Evolutionary conservation across 139 green algal genomes (phyloP), one percentile per base, ranked within the genome.

Genomic region (Zygnema circumcarinatum): DNA sequence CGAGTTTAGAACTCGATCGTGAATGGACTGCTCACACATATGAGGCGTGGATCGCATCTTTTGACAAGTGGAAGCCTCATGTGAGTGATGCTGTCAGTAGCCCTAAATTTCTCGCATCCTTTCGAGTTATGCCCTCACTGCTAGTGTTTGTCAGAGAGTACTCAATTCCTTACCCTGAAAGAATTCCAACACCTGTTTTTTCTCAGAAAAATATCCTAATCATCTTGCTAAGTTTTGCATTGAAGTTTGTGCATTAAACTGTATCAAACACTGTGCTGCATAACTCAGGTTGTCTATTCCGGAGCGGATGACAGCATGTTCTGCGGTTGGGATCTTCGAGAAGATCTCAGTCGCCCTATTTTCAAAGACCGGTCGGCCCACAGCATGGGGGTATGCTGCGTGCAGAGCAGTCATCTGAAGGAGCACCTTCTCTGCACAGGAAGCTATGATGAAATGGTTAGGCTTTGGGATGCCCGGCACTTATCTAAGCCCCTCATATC

Each of bases 381-480:
- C 84, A 83, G 39, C 0, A 95, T 96, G 38, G 96, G 96, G 3
- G 96, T 98, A 36, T 97, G 93, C 88, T 97, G 93, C 86, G 93
- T 98, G 40, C 67, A 74, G 21, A 90, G 82, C 86, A 94, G 86
- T 22, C 90, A 89, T 0, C 89, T 81, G 53, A 56, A 47, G 0
- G 69, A 92, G 36, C 89, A 96, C 87, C 16, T 95, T 31, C 38
- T 96, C 2, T 90, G 88, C 21, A 98, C 95, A 0, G 96, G 96
- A 38, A 95, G 92, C 67, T 98, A 98, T 73, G 96, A 98, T 75
- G 96, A 98, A 78, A 0, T 76, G 2, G 80, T 95, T n/a, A 56
- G 96, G 33, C 35, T 92, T 2, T 92, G 86, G 87, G 89, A 92
- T 74, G 25, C 3, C 33, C 40, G 89, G 54, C 81, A 40, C 2